Percentiles rank a stretch among this genome's conserved stretches.
These are phyloP conservation scores for Waltiozyma sp. DNA, from an alignment of 1,139 yeast genomes.

Conservation along the genomic window DNA sequence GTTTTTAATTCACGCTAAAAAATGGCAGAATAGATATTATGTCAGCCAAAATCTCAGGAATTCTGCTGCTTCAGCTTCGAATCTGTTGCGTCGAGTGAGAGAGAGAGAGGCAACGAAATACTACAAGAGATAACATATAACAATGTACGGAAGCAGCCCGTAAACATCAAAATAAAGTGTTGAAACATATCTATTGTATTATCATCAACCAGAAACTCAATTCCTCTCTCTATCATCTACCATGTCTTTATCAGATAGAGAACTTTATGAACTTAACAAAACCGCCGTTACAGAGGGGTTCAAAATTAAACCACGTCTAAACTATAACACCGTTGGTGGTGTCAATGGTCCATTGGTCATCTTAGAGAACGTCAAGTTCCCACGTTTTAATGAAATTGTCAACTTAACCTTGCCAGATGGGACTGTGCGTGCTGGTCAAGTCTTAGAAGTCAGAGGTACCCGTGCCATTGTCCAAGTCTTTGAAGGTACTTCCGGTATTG, in stretches of 20 bases:
- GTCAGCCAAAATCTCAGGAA: not conserved
- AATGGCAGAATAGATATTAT: not conserved
- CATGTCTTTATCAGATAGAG: constrained; percentile 24
- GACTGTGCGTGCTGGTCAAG: constrained; percentile 89
- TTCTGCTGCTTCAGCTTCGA: not conserved
- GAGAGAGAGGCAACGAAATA: not conserved
- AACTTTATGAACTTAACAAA: constrained; percentile 62
- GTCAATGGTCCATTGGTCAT: constrained; percentile 97
- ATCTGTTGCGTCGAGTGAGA: not conserved
- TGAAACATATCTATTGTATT: not conserved
- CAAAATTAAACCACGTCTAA: constrained; percentile 79
- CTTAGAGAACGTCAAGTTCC: constrained; percentile 91
- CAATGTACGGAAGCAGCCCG: not conserved
- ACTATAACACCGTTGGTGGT: constrained; percentile 94
- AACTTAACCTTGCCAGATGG: constrained; percentile 96
- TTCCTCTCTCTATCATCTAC: not conserved
- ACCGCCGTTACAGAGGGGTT: constrained; percentile 88
- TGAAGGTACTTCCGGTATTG: constrained; percentile 96
- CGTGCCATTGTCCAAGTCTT: constrained; percentile 97
- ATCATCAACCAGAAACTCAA: not conserved
- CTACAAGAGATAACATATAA: not conserved
- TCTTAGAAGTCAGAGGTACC: constrained; percentile 91
- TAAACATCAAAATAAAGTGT: not conserved
- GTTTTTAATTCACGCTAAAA: not conserved
- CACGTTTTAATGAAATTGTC: constrained; percentile 93